Evolutionary conservation across 2,329 filamentous ascomycete genomes (phyloP).

Genomic region (Talaromyces sp.): DNA sequence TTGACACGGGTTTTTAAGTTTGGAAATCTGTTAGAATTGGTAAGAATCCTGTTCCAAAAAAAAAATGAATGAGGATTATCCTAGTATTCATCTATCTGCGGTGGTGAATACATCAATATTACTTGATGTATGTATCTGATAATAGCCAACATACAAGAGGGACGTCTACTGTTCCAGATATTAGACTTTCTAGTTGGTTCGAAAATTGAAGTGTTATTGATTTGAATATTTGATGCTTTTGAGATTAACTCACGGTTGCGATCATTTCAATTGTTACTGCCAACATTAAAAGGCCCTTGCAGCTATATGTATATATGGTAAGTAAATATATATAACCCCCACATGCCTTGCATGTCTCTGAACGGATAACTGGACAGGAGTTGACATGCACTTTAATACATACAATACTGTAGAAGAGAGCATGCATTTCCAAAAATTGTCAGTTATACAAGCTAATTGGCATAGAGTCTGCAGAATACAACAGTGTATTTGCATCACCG

Average conservation of each 20-base stretch:
- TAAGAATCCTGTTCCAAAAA: no score
- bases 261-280: no score
- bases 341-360: not conserved
- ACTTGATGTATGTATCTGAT: not conserved
- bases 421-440: not conserved
- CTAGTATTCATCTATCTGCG: not conserved
- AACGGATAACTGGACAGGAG: not conserved
- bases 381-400: not conserved
- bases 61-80: not conserved
- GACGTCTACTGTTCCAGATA: not conserved
- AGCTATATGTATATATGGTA: not conserved
- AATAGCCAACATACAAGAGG: not conserved
- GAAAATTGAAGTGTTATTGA: no score
- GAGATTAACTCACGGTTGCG: no score
- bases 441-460: not conserved
- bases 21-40: not conserved
- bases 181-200: not conserved
- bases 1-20: not conserved
- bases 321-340: not conserved
- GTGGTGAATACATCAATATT: not conserved
- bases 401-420: not conserved
- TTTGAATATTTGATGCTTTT: not conserved
- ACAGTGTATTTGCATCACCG: not conserved
- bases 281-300: not conserved
- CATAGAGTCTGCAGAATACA: not conserved